Base-by-base conservation (phyloP, 179 eudicot genomes). In the Carnegiea gigantea region DNA sequence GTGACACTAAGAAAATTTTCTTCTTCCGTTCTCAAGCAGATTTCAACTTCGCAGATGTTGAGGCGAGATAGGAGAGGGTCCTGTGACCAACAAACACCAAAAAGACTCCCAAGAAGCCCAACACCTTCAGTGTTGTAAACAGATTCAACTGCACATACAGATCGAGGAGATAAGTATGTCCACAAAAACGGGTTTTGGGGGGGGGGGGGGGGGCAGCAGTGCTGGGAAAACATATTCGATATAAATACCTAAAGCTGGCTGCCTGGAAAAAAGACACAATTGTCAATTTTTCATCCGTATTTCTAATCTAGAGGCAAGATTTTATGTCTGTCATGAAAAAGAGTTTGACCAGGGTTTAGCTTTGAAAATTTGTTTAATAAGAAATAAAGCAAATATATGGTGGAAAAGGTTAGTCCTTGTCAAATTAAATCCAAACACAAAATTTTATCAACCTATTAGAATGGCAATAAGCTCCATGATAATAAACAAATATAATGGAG, bases 41-140 rank as follows among this genome's bases (percentile, higher is more conserved):
- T 86, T 93, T 95, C 88, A 90, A 79, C 91, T 95, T 93, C 84
- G 93, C 83, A 18, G 97, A 91, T 68, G 90, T 76, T 15, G 93
- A 87, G 71, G 99, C 95, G 46, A 95, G 92, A 85, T 95, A 90
- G 49, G 98, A 94, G 40, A 94, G 97, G 40, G 90, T 91, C 78
- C 88, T 87, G 87, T 95, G 98, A 54, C 98, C 99, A 36, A 90
- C 91, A 81, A 92, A 91, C 88, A 92, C 87, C 87, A 95, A 88
- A 88, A 92, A 88, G 36, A 94, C 83, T 75, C 93, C 99, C 82
- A 94, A 77, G 82, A 95, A 86, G 73, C 96, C 93, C 75, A 95
- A 87, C 68, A 84, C 74, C 90, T 94, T 95, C 90, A 95, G 77
- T 20, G 99, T 95, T 38, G 94, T 88, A 80, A 95, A 95, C 24